phyloP scores from a whole-genome alignment of 768 basidiomycete genomes.

The Pholiota conissans region DNA sequence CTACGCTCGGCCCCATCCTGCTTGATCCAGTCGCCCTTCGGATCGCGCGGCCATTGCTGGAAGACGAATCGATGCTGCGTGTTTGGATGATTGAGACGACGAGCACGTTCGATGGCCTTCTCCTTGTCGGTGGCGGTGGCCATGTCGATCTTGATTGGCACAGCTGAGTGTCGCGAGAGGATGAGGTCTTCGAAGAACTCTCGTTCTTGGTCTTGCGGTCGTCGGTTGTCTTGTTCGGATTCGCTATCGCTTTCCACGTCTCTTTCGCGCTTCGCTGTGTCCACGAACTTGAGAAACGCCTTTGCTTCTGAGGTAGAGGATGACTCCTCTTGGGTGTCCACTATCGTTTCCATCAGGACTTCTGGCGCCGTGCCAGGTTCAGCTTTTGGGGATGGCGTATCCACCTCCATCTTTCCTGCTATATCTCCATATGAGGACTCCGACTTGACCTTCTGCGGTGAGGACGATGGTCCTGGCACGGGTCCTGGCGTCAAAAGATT shows the following conservation, averaged over 20 bases:
- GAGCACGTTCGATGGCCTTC: background rate
- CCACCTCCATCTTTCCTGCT: no score
- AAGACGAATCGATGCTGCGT: constrained; percentile 24
- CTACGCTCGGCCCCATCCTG: constrained; percentile 5
- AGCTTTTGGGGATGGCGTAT: no score
- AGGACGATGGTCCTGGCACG: no score
- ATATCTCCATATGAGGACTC: no score
- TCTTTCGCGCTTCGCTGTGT: background rate
- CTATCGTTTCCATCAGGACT: no score
- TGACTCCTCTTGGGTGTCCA: no score
- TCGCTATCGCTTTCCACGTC: background rate
- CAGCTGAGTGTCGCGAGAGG: background rate
- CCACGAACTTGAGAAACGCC: no score
- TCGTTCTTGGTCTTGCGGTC: background rate
- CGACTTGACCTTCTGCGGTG: no score
- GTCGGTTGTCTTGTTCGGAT: background rate
- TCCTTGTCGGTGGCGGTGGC: background rate
- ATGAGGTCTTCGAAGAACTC: background rate
- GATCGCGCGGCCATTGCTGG: constrained; percentile 32
- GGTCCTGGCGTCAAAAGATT: no score
- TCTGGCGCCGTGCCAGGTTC: no score
- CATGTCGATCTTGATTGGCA: background rate
- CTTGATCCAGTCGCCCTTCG: constrained; percentile 23
- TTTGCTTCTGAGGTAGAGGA: no score
- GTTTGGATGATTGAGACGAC: background rate